phyloP scores from a whole-genome alignment of 306 rosid genomes.

The Ziziphus jujuba region DNA sequence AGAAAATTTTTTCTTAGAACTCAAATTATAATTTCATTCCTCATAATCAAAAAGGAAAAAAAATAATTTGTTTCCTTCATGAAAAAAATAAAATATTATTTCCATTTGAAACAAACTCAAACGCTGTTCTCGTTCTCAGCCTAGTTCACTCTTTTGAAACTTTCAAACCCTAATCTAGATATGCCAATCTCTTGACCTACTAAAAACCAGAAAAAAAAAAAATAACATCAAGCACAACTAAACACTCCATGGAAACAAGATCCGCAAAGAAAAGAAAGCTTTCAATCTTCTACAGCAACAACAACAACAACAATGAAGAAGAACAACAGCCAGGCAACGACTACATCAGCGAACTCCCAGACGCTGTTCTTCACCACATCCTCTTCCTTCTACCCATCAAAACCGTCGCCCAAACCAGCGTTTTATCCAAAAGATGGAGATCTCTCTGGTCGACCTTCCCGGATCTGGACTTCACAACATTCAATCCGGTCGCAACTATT shows the following conservation, averaged over 20 bases:
- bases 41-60: too few species aligned
- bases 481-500: slow-evolving; percentile 17
- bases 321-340: slow-evolving; percentile 23
- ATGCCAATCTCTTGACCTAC: slow-evolving; percentile 2
- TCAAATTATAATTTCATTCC: too few species aligned
- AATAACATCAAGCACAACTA: neutral
- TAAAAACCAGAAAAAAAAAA: neutral
- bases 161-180: slow-evolving; percentile 43
- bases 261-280: slow-evolving; percentile 48
- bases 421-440: slow-evolving; percentile 64
- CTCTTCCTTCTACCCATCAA: slow-evolving; percentile 64
- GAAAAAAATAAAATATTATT: neutral
- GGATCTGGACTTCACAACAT: slow-evolving; percentile 69
- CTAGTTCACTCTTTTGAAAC: slow-evolving; percentile 44
- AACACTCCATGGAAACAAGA: slow-evolving; percentile 63
- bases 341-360: slow-evolving; percentile 73
- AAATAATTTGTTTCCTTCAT: neutral
- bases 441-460: slow-evolving; percentile 73
- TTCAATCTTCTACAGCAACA: slow-evolving; percentile 1
- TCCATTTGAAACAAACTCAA: slow-evolving; percentile 40
- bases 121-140: slow-evolving; percentile 31
- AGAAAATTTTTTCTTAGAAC: too few species aligned
- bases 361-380: slow-evolving; percentile 60
- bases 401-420: slow-evolving; percentile 57
- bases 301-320: neutral